A percentile compares a stretch with the other conserved stretches of the same genome.
These are phyloP conservation scores for Auricularia sp. DNA, from an alignment of 768 basidiomycete genomes.

Conservation along the genomic window DNA sequence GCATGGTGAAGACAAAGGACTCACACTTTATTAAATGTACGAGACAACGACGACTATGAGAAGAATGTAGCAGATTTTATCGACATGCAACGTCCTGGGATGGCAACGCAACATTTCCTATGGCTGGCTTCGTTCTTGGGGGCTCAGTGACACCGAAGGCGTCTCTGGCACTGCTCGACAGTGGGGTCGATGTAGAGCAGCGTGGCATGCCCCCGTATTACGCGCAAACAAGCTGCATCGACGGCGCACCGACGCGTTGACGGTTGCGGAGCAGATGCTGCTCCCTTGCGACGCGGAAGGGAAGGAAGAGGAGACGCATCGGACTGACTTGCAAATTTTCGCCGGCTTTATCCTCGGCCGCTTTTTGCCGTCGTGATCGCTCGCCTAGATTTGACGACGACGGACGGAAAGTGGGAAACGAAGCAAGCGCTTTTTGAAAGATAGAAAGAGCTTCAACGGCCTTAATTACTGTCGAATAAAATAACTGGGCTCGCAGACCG, in stretches of 20 bases:
- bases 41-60: background rate
- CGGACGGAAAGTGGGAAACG: too few species aligned
- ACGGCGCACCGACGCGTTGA: background rate
- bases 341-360: too few species aligned
- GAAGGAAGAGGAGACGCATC: too few species aligned
- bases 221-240: background rate
- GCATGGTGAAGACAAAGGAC: background rate
- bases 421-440: too few species aligned
- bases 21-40: background rate
- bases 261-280: background rate
- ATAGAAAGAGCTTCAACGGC: too few species aligned
- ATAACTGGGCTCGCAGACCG: too few species aligned
- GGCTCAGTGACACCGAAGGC: background rate
- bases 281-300: background rate
- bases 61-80: background rate
- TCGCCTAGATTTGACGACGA: too few species aligned
- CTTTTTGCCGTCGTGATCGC: too few species aligned
- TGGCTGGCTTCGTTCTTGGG: background rate
- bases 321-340: too few species aligned
- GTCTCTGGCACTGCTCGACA: slow-evolving; percentile 1
- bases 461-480: too few species aligned
- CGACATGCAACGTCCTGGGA: background rate
- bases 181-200: background rate
- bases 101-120: slow-evolving; percentile 2
- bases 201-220: background rate